Base-by-base conservation (phyloP, 352 stramenopile species). In the Elongisporangium senticosum region DNA sequence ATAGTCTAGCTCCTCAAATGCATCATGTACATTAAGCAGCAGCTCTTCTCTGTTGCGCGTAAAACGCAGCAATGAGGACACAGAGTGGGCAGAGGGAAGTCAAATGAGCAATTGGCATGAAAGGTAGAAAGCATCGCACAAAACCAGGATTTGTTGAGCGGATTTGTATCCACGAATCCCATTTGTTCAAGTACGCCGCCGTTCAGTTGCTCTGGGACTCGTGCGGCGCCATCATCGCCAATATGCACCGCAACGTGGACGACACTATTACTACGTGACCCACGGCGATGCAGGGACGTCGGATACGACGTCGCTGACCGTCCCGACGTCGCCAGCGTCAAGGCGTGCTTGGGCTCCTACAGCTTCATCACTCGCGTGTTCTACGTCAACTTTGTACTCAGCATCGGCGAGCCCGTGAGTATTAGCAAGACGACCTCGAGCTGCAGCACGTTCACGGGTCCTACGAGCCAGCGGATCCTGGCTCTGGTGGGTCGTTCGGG, bases 121-220 rank as follows among this genome's bases (percentile, higher is more conserved):
- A n/a, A n/a, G n/a, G n/a, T n/a, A n/a, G n/a, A n/a, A n/a, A n/a
- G n/a, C n/a, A n/a, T n/a, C n/a, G n/a, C n/a, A n/a, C n/a, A n/a
- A n/a, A n/a, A n/a, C n/a, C n/a, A n/a, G n/a, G n/a, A n/a, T n/a
- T n/a, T n/a, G n/a, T n/a, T n/a, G n/a, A n/a, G n/a, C n/a, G n/a
- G n/a, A n/a, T n/a, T n/a, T n/a, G n/a, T n/a, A n/a, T n/a, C n/a
- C n/a, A n/a, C n/a, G n/a, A n/a, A n/a, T n/a, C n/a, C n/a, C n/a
- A n/a, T n/a, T n/a, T 65, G 37, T 61, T 65, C 53, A 65, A 65
- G 49, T 65, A 65, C 23, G 59, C 53, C 21, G 59, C 59, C n/a
- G 59, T 53, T 8, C 59, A 65, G 33, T 65, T 53, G 59, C 53
- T 65, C 3, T 65, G 59, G 59, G 59, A 65, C 24, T 65, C 59